Base-by-base conservation (phyloP, 2,329 filamentous ascomycete genomes). In the Colletotrichum gloeosporioides region DNA sequence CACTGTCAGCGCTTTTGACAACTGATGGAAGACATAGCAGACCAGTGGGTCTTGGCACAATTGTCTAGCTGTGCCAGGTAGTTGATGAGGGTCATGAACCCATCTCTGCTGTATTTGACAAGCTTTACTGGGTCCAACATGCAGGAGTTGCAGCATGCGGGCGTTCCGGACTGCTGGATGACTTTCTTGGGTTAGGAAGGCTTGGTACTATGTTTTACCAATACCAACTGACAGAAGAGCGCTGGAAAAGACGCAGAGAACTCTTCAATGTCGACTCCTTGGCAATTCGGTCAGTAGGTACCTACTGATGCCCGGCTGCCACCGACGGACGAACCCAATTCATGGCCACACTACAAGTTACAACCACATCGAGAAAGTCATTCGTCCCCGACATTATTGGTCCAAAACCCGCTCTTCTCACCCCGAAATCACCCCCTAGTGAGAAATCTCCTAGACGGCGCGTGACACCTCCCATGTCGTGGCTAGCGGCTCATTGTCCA, bases 401-500 rank as follows among this genome's bases (percentile, higher is more conserved):
- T 36, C 27, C 22, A 39, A 22, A 59, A 39, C 49, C 57, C 62
- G 31, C 61, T 59, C 44, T 25, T 22, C 31, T 27, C 16, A 25
- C 31, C n/a, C 61, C 39, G 25, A 32, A 16, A 39, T 61, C 69
- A 36, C 53, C 49, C 61, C 49, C 49, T 12, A 18, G 18, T 8
- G 31, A 25, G 15, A 55, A 71, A 68, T 36, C 59, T 22, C 18
- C 29, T 25, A 16, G 36, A 27, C 59, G 8, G 63, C 74, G 70
- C 74, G 74, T 76, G 74, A 76, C 74, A 22, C 59, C 64, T 76
- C 64, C 70, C 39, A 39, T 44, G 57, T 31, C 16, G 27, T 49
- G 32, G 16, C 53, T 73, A 76, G 73, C 63, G 32, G 63, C 63
- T 15, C 32, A 8, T 18, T 25, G n/a, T 34, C 44, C 31, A 34